Conservation (phyloP, 495 filamentous ascomycete genomes). For the Podospora tetraspora region DNA sequence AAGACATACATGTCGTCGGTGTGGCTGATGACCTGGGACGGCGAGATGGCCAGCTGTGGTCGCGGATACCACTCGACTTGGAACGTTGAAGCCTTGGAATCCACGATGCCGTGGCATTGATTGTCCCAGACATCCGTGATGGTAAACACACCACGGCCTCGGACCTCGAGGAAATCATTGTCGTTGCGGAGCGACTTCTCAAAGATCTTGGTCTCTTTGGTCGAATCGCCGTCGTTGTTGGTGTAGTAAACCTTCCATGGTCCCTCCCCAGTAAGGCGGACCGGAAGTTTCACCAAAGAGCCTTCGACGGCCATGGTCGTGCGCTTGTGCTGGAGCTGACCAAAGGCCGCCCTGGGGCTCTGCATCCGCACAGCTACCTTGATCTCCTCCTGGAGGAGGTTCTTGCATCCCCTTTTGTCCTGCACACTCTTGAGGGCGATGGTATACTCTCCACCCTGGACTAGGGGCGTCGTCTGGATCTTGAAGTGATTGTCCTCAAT, state of each 20-base stretch:
- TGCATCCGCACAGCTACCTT: slow-evolving; percentile 83
- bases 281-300: slow-evolving; percentile 63
- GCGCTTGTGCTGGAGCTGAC: slow-evolving; percentile 70
- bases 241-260: slow-evolving; percentile 77
- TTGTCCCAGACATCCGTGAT: slow-evolving; percentile 70
- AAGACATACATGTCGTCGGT: slow-evolving; percentile 54
- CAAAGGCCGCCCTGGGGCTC: slow-evolving; percentile 78
- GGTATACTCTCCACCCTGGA: slow-evolving; percentile 80
- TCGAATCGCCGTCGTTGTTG: slow-evolving; percentile 49
- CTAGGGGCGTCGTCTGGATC: slow-evolving; percentile 68
- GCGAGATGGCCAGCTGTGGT: slow-evolving; percentile 63
- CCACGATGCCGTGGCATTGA: slow-evolving; percentile 73
- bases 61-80: slow-evolving; percentile 77
- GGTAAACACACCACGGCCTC: slow-evolving; percentile 66
- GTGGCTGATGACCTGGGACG: slow-evolving; percentile 51
- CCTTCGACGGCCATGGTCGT: slow-evolving; percentile 69
- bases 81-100: slow-evolving; percentile 65
- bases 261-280: slow-evolving; percentile 74
- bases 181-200: slow-evolving; percentile 44
- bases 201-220: slow-evolving; percentile 14
- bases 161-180: slow-evolving; percentile 67
- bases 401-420: slow-evolving; percentile 80
- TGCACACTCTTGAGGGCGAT: slow-evolving; percentile 76
- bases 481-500: slow-evolving; percentile 56
- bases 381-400: slow-evolving; percentile 69